Evolutionary conservation across 176 grass and related monocot species (phyloP), one percentile per base, ranked within the genome.

Genomic region (Triticum urartu): DNA sequence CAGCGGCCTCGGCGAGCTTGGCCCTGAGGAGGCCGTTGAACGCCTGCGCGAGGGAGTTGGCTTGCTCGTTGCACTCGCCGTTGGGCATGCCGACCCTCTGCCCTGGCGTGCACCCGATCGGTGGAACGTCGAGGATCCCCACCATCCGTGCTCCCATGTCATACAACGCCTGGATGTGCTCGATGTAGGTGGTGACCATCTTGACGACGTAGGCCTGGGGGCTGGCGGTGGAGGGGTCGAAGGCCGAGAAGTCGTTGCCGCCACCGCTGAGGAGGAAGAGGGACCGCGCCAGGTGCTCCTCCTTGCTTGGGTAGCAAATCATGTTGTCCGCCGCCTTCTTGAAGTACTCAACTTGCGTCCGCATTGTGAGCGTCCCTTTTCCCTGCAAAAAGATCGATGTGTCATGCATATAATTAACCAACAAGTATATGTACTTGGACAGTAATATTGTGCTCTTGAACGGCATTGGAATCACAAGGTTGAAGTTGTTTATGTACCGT

Each of bases 201-300:
- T 59, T 59, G 54, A 59, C 18, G 18, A 59, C 18, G 2, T 59
- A 59, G 6, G 54, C 54, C 54, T 59, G 54, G 18, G 54, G 54
- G 7, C 81, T 34, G 71, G 69, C 28, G 1, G 17, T 21, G 77
- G 60, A 33, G 15, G 32, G 5, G 20, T 45, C 9, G 83, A 92
- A 92, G 25, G 77, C 83, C 6, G 86, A 92, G 40, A 92, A 30
- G 79, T 92, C 90, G 75, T 92, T 89, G 38, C 82, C 87, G 9
- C 90, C 83, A 26, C 72, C 83, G 70, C 90, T 92, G 78, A 92
- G 32, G 8, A 92, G 65, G 67, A 89, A 89, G 20, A 92, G 83
- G 2, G 90, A 92, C 67, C 42, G 85, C 20, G 89, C 73, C 18
- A 94, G 64, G 45, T 87, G 69, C 18, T 79, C 70, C 25, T 83